phyloP scores from a whole-genome alignment of 169 alveolate genomes.

The Plasmodium gallinaceum region DNA sequence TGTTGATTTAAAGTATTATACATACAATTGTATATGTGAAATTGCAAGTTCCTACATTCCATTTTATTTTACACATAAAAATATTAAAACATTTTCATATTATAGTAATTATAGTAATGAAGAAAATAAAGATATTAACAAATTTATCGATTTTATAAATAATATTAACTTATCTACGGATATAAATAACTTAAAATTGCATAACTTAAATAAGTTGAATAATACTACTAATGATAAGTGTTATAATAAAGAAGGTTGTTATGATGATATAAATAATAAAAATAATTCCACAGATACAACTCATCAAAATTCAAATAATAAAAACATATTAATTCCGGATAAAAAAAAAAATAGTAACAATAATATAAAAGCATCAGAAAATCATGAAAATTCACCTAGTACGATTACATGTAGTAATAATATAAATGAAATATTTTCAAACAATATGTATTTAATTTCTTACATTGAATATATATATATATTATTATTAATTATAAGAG shows the following conservation, averaged over 20 bases:
- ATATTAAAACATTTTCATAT: conserved; percentile 69
- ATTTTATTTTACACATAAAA: conserved; percentile 68
- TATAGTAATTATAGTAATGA: conserved; percentile 51
- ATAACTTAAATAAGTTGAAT: neutral
- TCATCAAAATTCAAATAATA: neutral
- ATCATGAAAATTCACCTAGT: neutral
- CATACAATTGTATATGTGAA: conserved; percentile 75
- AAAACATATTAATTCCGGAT: neutral
- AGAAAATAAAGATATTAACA: conserved; percentile 54
- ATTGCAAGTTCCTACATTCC: conserved; percentile 77
- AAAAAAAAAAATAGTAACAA: neutral
- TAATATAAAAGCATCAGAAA: neutral
- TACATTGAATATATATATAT: conserved; percentile 73
- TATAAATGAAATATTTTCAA: conserved; percentile 8
- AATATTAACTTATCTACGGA: conserved; percentile 15
- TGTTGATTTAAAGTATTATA: conserved; percentile 60
- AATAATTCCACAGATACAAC: neutral
- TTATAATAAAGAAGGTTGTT: neutral
- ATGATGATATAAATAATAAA: neutral
- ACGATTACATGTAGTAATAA: neutral
- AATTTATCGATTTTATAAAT: conserved; percentile 40
- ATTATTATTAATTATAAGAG: conserved; percentile 48
- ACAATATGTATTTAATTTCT: conserved; percentile 31
- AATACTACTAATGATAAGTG: neutral
- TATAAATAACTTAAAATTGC: conserved; percentile 30